Evolutionary conservation across 495 filamentous ascomycete genomes (phyloP).

Genomic region (Penicillium riverlandense): DNA sequence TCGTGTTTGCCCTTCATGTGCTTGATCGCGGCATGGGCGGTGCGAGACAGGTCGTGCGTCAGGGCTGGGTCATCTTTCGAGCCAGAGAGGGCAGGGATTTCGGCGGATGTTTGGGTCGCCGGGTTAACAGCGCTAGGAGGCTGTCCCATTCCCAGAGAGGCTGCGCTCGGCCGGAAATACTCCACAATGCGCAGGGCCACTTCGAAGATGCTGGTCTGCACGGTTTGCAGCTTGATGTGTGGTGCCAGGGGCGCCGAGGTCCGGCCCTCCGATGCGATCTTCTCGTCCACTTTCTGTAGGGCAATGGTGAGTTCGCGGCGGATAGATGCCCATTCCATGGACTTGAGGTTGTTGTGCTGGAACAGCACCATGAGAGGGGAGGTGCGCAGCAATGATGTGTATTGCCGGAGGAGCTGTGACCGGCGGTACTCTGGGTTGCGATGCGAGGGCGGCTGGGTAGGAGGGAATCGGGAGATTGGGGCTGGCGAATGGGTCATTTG

Average conservation of each 20-base stretch:
- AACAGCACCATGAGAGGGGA: constrained; percentile 85
- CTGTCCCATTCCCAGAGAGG: constrained; percentile 18
- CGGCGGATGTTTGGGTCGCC: constrained; percentile 34
- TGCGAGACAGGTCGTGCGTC: constrained; percentile 68
- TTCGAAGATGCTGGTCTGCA: constrained; percentile 85
- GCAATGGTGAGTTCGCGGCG: constrained; percentile 72
- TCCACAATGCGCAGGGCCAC: constrained; percentile 78
- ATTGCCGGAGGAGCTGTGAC: constrained; percentile 88
- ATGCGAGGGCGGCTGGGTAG: constrained; percentile 81
- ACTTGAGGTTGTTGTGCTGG: constrained; percentile 93
- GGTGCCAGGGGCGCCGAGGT: constrained; percentile 39
- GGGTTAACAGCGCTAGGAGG: constrained; percentile 35
- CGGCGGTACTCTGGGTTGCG: constrained; percentile 81
- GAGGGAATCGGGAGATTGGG: constrained; percentile 50
- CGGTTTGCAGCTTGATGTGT: constrained; percentile 65
- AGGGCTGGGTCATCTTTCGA: constrained; percentile 42
- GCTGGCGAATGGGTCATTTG: constrained; percentile 47
- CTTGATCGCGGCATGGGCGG: constrained; percentile 55
- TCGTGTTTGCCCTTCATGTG: constrained; percentile 49
- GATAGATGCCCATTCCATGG: constrained; percentile 79
- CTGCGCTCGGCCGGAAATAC: constrained; percentile 60
- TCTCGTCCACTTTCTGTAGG: constrained; percentile 57
- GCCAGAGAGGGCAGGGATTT: constrained; percentile 20
- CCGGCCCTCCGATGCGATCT: constrained; percentile 39
- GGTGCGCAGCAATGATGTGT: constrained; percentile 87